phyloP scores from a whole-genome alignment of 805 yeast species.

The Starmerella stellata region DNA sequence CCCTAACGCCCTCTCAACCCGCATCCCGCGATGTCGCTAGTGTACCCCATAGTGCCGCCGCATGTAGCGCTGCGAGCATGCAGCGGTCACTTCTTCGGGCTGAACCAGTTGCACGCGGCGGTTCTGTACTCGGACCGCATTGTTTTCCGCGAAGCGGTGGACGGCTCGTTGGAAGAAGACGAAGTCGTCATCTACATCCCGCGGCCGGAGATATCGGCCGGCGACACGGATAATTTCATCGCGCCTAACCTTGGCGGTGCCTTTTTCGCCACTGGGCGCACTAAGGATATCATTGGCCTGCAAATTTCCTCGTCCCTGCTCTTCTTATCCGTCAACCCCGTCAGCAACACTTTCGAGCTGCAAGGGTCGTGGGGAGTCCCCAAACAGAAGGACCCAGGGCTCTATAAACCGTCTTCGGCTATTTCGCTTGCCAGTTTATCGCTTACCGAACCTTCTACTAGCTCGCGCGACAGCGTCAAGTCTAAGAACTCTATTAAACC shows the following conservation, averaged over 20 bases:
- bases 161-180: conserved; percentile 1
- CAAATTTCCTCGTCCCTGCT: conserved; percentile 6
- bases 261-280: conserved; percentile 11
- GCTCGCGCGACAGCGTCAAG: background rate
- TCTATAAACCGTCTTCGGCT: conserved; percentile 2
- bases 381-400: conserved; percentile 1
- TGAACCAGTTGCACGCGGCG: conserved; percentile 7
- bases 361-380: conserved; percentile 14
- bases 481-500: background rate
- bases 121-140: conserved; percentile 12
- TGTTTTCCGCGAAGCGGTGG: conserved; percentile 3
- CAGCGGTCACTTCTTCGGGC: conserved; percentile 9
- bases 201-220: conserved; percentile 12
- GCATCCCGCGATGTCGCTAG: conserved; percentile 9
- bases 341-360: conserved; percentile 7
- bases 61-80: conserved; percentile 12
- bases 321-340: conserved; percentile 7
- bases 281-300: conserved; percentile 9
- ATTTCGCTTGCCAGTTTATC: background rate
- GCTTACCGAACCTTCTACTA: background rate
- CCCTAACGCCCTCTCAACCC: background rate
- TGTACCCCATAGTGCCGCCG: conserved; percentile 11
- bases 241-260: conserved; percentile 10
- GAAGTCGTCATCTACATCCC: conserved; percentile 8
- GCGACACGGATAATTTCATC: conserved; percentile 3